Evolutionary conservation across 345 rosid genomes (phyloP).

Genomic region (Salix arbutifolia): DNA sequence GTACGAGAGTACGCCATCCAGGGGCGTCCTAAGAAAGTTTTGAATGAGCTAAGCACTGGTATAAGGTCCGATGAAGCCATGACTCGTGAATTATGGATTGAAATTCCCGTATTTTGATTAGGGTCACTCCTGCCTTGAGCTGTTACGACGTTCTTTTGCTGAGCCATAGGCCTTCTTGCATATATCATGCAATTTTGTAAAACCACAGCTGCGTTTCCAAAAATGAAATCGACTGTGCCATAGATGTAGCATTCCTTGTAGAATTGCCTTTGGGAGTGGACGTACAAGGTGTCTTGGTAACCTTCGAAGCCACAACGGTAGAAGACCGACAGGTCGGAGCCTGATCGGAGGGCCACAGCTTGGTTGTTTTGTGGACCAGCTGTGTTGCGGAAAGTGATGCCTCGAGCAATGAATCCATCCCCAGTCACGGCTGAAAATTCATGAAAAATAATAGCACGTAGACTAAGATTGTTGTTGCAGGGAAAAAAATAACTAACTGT

Average conservation of each 20-base stretch:
- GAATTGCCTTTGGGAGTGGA: constrained; percentile 80
- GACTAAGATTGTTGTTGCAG: not conserved
- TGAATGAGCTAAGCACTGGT: constrained; percentile 47
- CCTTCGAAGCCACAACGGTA: constrained; percentile 72
- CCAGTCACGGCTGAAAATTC: constrained; percentile 51
- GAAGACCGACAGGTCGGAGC: constrained; percentile 79
- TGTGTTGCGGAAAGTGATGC: constrained; percentile 57
- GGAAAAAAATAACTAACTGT: too few species aligned
- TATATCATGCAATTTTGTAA: constrained; percentile 78
- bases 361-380: constrained; percentile 64
- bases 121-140: constrained; percentile 88
- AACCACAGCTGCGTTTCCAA: constrained; percentile 78
- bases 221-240: constrained; percentile 87
- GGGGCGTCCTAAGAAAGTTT: constrained; percentile 73
- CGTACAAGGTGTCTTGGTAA: constrained; percentile 82
- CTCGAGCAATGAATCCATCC: constrained; percentile 53
- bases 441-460: not conserved
- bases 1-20: constrained; percentile 75
- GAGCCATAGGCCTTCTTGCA: constrained; percentile 56
- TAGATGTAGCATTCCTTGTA: constrained; percentile 74
- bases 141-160: constrained; percentile 60
- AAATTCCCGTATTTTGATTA: constrained; percentile 77
- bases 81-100: constrained; percentile 69
- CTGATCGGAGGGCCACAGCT: constrained; percentile 87
- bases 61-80: constrained; percentile 63